Evolutionary conservation across 139 green algal species (phyloP), one percentile per base, ranked within the genome.

Genomic region (Chlorokybus atmophyticus): DNA sequence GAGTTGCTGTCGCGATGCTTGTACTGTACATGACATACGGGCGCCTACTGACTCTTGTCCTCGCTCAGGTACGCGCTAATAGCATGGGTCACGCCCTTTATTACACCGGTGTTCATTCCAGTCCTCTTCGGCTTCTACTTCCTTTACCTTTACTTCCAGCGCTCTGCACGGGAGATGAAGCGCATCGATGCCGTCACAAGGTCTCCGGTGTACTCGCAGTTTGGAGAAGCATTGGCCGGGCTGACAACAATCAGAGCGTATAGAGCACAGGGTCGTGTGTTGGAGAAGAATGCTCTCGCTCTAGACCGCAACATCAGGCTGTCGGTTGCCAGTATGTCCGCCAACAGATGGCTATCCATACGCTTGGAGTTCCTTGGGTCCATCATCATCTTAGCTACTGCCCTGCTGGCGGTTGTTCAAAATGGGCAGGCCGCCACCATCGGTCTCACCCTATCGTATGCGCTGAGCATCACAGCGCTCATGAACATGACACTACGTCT

Each of bases 231-330:
- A 2, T 29, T 68, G 23, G 25, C 31, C 63, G 90, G 90, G 40
- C 72, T 96, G 53, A 70, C 84, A 38, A 94, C 87, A 30, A 94
- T 98, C 41, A 73, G 90, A 3, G 90, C 91, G 7, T 97, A 77
- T 48, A n/a, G 75, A 76, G 67, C 69, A 21, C 58, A 67, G 2
- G 23, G 44, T 26, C 55, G 55, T 25, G 48, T 71, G 57, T 25
- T 29, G 24, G 49, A 17, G 4, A 53, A 59, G 24, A 68, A 66
- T 10, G 63, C 49, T 0, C 7, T n/a, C 10, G 40, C 57, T 0
- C 24, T 71, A 21, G 67, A 75, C 55, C 23, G n/a, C n/a, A 73
- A 93, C 52, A 60, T 41, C 1, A 55, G 63, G 38, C 67, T 52
- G 42, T 60, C 40, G 1, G 56, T 79, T 65, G 25, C 57, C n/a